Conservation (phyloP, 176 grass and related monocot genomes). For the Sorghum bicolor region Sorghum_bicolor_NCBIv3 NC_012870.2:74445001-74445500, state of each 20-base stretch:
- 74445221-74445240: neutral
- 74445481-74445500: too few species aligned
- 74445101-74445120: neutral
- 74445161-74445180: neutral
- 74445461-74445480: too few species aligned
- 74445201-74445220: neutral
- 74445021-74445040: neutral
- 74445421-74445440: too few species aligned
- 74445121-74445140: neutral
- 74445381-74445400: too few species aligned
- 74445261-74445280: too few species aligned
- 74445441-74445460: too few species aligned
- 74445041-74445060: neutral
- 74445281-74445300: too few species aligned
- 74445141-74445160: neutral
- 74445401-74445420: too few species aligned
- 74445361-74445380: too few species aligned
- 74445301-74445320: too few species aligned
- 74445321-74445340: too few species aligned
- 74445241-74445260: neutral
- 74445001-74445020: neutral
- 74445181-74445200: neutral
- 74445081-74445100: neutral
- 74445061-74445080: neutral
- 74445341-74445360: too few species aligned